Conservation (phyloP, 2,329 filamentous ascomycete genomes). For the Parascedosporium putredinis region DNA sequence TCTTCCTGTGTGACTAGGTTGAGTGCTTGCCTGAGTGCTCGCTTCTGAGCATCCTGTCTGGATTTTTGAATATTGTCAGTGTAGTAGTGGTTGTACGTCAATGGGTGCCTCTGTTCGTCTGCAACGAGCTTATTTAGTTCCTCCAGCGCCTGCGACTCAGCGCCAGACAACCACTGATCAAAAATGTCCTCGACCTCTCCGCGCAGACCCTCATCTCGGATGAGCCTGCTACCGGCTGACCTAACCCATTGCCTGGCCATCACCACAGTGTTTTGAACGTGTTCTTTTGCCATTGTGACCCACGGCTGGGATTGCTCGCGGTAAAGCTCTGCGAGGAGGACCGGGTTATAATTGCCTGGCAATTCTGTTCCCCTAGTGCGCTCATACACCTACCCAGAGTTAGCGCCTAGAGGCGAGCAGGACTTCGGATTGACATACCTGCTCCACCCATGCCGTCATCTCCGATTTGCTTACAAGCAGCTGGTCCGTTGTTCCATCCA, state of each 20-base stretch:
- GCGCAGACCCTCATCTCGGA: not conserved
- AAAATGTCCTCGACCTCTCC: not conserved
- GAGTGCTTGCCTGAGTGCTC: slow-evolving; percentile 7
- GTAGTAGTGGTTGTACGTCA: slow-evolving; percentile 15
- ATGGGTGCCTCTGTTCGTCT: slow-evolving; percentile 10
- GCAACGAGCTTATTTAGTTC: slow-evolving; percentile 11
- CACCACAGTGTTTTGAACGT: slow-evolving; percentile 9
- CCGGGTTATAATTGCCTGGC: slow-evolving; percentile 12
- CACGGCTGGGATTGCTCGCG: slow-evolving; percentile 11
- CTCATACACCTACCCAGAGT: slow-evolving; percentile 6
- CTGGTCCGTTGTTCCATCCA: not conserved
- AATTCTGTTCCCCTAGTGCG: slow-evolving; percentile 12
- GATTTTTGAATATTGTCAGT: slow-evolving; percentile 13
- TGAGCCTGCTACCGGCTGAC: not conserved
- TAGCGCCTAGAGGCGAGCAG: not conserved
- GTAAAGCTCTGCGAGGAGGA: slow-evolving; percentile 12
- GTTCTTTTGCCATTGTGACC: slow-evolving; percentile 9
- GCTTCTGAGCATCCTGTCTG: slow-evolving; percentile 8
- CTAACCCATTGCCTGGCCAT: slow-evolving; percentile 8
- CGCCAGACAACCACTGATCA: slow-evolving; percentile 5
- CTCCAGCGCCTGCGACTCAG: slow-evolving; percentile 3
- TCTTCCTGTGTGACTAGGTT: not conserved
- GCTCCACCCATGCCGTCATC: slow-evolving; percentile 10
- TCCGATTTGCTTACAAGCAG: not conserved
- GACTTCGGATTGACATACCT: slow-evolving; percentile 6